Percentiles rank a stretch among this genome's conserved stretches.
phyloP scores from a whole-genome alignment of 1,139 yeast species.

The Debaryomyces udenii region DNA sequence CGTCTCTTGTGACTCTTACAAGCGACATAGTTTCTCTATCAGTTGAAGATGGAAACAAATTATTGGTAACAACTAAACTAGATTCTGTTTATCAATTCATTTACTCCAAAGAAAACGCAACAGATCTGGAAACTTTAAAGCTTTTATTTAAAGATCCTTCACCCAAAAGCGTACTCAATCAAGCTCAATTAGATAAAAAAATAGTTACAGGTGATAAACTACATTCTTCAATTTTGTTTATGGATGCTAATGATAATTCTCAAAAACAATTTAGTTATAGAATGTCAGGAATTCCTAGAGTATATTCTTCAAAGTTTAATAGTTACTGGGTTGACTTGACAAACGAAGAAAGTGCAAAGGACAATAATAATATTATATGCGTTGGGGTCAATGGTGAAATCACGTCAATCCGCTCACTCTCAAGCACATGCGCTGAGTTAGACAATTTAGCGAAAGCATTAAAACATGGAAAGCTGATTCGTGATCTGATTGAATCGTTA shows the following conservation, averaged over 20 bases:
- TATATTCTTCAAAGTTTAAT: slow-evolving; percentile 31
- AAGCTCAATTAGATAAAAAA: slow-evolving; percentile 28
- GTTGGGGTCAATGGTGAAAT: slow-evolving; percentile 57
- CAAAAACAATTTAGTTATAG: slow-evolving; percentile 19
- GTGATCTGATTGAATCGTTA: slow-evolving; percentile 14
- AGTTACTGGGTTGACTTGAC: slow-evolving; percentile 35
- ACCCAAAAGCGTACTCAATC: slow-evolving; percentile 44
- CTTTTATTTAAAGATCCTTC: slow-evolving; percentile 37
- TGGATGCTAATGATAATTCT: slow-evolving; percentile 18
- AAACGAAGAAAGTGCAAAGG: slow-evolving; percentile 1
- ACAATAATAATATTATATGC: slow-evolving; percentile 30
- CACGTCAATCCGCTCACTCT: slow-evolving; percentile 25
- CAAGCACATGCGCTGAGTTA: slow-evolving; percentile 19
- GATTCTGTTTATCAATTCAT: slow-evolving; percentile 42
- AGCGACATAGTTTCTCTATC: slow-evolving; percentile 43
- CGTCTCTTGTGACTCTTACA: slow-evolving; percentile 30
- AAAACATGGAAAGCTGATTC: slow-evolving; percentile 16
- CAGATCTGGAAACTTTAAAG: slow-evolving; percentile 16
- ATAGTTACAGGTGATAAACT: slow-evolving; percentile 47
- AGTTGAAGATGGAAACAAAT: slow-evolving; percentile 22
- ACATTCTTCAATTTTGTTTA: slow-evolving; percentile 40
- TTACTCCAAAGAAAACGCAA: slow-evolving; percentile 17
- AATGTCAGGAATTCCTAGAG: slow-evolving; percentile 48
- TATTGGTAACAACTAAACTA: slow-evolving; percentile 41
- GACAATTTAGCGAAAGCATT: slow-evolving; percentile 11